Percentiles rank a stretch among this genome's conserved stretches.
phyloP scores from a whole-genome alignment of 345 rosid species.

The Geranium brycei region DNA sequence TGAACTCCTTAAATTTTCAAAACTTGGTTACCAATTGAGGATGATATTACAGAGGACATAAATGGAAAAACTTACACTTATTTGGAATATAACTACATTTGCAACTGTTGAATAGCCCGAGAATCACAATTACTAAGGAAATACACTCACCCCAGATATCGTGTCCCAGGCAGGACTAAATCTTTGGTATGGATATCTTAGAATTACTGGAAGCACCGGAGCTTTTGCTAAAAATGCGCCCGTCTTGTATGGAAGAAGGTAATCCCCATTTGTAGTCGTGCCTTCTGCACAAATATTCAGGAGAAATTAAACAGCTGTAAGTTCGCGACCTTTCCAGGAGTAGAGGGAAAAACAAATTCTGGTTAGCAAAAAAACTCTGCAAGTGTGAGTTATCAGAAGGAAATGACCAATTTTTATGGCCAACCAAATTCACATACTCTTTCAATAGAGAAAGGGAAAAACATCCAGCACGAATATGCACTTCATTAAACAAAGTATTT shows the following conservation, averaged over 20 bases:
- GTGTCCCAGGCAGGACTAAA: slow-evolving; percentile 97
- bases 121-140: slow-evolving; percentile 5
- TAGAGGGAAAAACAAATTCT: neutral
- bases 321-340: neutral
- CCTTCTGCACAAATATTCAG: slow-evolving; percentile 55
- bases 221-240: slow-evolving; percentile 89
- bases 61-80: neutral
- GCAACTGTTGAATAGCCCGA: neutral
- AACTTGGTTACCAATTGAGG: neutral
- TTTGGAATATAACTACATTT: neutral
- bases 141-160: slow-evolving; percentile 66
- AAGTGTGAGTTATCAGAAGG: neutral
- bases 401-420: neutral
- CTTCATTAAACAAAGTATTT: neutral
- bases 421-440: neutral
- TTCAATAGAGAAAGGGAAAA: neutral
- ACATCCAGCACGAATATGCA: neutral
- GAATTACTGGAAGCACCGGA: slow-evolving; percentile 79
- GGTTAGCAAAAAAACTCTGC: neutral
- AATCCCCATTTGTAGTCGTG: slow-evolving; percentile 92
- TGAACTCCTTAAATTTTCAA: neutral
- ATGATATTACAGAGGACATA: neutral
- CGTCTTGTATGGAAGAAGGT: slow-evolving; percentile 84
- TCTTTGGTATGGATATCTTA: slow-evolving; percentile 74
- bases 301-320: slow-evolving; percentile 5